Evolutionary conservation across 225 moss, liverwort and hornwort species (phyloP).

Genomic region (Ulota crispa): DNA sequence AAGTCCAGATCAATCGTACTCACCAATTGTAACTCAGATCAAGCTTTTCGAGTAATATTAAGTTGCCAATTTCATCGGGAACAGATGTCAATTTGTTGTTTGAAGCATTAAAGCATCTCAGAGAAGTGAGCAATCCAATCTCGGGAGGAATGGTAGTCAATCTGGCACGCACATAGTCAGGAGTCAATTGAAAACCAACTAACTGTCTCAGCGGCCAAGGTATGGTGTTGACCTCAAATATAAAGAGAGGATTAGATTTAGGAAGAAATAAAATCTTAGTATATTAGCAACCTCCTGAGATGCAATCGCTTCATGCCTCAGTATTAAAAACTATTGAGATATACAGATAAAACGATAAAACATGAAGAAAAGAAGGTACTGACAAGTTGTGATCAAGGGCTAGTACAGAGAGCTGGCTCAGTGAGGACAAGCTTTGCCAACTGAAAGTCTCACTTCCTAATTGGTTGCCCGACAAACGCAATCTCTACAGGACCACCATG

Average conservation of each 20-base stretch:
- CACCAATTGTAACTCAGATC: constrained; percentile 85
- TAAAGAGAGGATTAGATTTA: background rate
- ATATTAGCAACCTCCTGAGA: constrained; percentile 5
- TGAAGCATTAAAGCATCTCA: constrained; percentile 70
- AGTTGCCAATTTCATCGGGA: constrained; percentile 74
- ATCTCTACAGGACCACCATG: constrained; percentile 61
- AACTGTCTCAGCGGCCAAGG: background rate
- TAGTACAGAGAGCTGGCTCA: constrained; percentile 69
- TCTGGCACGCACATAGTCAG: constrained; percentile 42
- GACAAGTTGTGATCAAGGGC: constrained; percentile 87
- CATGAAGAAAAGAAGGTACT: constrained; percentile 26
- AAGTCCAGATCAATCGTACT: constrained; percentile 20
- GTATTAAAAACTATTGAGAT: background rate
- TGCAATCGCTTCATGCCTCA: constrained; percentile 14
- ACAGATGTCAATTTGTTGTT: constrained; percentile 69
- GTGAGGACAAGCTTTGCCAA: constrained; percentile 66
- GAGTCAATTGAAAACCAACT: constrained; percentile 3
- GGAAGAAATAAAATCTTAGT: background rate
- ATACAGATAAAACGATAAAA: background rate
- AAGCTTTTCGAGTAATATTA: constrained; percentile 71
- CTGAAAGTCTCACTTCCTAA: constrained; percentile 62
- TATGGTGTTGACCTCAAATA: background rate
- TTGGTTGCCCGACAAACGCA: constrained; percentile 75
- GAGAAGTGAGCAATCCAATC: constrained; percentile 68
- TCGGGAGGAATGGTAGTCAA: constrained; percentile 67